Evolutionary conservation across 2,329 filamentous ascomycete genomes (phyloP).

Genomic region (Aspergillus thermomutatus): DNA sequence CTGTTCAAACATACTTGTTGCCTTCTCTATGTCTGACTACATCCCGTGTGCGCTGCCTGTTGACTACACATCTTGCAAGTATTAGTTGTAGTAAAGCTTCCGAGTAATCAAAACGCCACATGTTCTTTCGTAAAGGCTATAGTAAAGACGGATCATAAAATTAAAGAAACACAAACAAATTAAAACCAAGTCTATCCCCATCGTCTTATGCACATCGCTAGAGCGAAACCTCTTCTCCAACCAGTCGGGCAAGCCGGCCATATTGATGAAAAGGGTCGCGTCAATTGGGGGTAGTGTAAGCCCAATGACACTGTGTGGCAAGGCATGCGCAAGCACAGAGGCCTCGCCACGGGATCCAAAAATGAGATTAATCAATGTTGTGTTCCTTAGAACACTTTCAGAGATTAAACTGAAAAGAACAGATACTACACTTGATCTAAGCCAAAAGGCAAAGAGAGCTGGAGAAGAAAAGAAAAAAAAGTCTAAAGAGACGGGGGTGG

Average conservation of each 20-base stretch:
- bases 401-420: slow-evolving; percentile 97
- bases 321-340: slow-evolving; percentile 72
- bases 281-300: slow-evolving; percentile 72
- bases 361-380: slow-evolving; percentile 80
- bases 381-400: slow-evolving; percentile 72
- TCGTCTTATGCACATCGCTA: not conserved
- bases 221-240: slow-evolving; percentile 56
- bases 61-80: too few relatives aligned
- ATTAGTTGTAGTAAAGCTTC: too few relatives aligned
- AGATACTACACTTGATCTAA: slow-evolving; percentile 95
- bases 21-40: too few relatives aligned
- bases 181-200: not conserved
- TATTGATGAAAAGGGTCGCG: slow-evolving; percentile 65
- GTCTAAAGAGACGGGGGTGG: slow-evolving; percentile 22
- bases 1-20: too few relatives aligned
- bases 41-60: too few relatives aligned
- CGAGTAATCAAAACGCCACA: too few relatives aligned
- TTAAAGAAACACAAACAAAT: too few relatives aligned
- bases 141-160: too few relatives aligned
- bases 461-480: slow-evolving; percentile 43
- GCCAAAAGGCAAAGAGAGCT: slow-evolving; percentile 56
- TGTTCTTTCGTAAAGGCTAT: too few relatives aligned
- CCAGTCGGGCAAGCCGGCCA: slow-evolving; percentile 49
- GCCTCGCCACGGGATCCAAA: slow-evolving; percentile 55
- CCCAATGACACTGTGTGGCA: slow-evolving; percentile 68